A percentile compares a stretch with the other conserved stretches of the same genome.
These are phyloP conservation scores for Mycothermus thermophilus DNA, from an alignment of 495 filamentous ascomycete species.

Conservation along the genomic window DNA sequence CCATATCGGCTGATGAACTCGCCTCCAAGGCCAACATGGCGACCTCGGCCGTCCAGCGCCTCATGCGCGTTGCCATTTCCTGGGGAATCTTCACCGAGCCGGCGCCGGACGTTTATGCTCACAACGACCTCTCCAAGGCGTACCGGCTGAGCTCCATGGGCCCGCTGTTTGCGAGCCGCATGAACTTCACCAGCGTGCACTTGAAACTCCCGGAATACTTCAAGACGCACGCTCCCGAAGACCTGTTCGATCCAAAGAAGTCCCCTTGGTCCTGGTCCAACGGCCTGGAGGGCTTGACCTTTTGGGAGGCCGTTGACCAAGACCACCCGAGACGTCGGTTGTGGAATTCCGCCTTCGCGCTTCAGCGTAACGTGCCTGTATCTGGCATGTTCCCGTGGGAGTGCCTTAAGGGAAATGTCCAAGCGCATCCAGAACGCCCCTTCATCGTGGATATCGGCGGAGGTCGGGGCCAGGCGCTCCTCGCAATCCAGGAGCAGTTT, in stretches of 20 bases:
- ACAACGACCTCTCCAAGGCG: constrained; percentile 11
- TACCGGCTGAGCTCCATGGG: constrained; percentile 6
- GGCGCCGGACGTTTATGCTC: constrained; percentile 12
- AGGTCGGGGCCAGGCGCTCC: constrained; percentile 16
- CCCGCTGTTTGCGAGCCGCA: constrained; percentile 9
- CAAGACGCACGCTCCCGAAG: constrained; percentile 14
- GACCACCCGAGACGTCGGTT: constrained; percentile 5
- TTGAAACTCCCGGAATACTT: constrained; percentile 17
- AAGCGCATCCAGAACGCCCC: constrained; percentile 18
- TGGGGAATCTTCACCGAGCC: constrained; percentile 16
- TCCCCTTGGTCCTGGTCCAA: constrained; percentile 18
- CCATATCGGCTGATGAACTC: constrained; percentile 14
- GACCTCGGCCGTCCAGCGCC: constrained; percentile 14
- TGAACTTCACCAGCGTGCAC: constrained; percentile 11
- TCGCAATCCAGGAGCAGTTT: constrained; percentile 15
- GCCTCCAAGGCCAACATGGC: constrained; percentile 13
- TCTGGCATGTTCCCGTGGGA: constrained; percentile 26
- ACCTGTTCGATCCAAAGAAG: constrained; percentile 17
- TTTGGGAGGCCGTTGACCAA: constrained; percentile 17
- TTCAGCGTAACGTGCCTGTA: constrained; percentile 18
- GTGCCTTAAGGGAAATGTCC: constrained; percentile 16
- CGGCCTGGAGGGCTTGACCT: constrained; percentile 17
- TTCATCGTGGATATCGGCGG: constrained; percentile 20
- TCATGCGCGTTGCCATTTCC: constrained; percentile 13
- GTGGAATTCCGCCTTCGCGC: constrained; percentile 14